phyloP scores from a whole-genome alignment of 192 early-diverging fungal genomes.

The Backusella psychrophila region DNA sequence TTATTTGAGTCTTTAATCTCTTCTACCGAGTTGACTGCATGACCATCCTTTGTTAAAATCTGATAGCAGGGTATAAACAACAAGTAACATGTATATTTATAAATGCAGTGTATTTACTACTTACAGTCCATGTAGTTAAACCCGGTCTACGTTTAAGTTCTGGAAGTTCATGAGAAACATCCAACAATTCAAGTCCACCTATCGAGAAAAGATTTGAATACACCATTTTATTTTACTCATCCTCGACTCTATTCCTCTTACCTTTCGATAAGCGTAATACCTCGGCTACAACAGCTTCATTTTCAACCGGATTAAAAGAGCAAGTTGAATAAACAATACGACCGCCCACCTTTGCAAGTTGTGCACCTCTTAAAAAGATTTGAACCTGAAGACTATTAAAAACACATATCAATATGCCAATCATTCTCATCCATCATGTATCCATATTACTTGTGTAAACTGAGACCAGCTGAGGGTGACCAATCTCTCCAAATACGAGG shows the following conservation, averaged over 20 bases:
- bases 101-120: conserved; percentile 49
- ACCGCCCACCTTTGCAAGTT: conserved; percentile 87
- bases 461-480: conserved; percentile 70
- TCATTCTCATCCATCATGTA: neutral
- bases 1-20: conserved; percentile 39
- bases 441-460: conserved; percentile 58
- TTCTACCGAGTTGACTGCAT: conserved; percentile 46
- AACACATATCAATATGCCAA: neutral
- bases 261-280: conserved; percentile 59
- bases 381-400: conserved; percentile 63
- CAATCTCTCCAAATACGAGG: conserved; percentile 86
- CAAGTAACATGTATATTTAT: neutral
- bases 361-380: conserved; percentile 84
- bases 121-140: conserved; percentile 84
- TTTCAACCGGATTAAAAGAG: conserved; percentile 96
- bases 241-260: neutral
- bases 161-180: conserved; percentile 81
- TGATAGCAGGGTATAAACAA: neutral
- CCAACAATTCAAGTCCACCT: conserved; percentile 75
- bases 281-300: conserved; percentile 92
- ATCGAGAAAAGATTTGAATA: neutral
- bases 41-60: conserved; percentile 59
- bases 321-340: conserved; percentile 97
- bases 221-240: neutral
- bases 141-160: conserved; percentile 80